phyloP scores from a whole-genome alignment of 2,329 filamentous ascomycete genomes.

The Colletotrichum tabaci region DNA sequence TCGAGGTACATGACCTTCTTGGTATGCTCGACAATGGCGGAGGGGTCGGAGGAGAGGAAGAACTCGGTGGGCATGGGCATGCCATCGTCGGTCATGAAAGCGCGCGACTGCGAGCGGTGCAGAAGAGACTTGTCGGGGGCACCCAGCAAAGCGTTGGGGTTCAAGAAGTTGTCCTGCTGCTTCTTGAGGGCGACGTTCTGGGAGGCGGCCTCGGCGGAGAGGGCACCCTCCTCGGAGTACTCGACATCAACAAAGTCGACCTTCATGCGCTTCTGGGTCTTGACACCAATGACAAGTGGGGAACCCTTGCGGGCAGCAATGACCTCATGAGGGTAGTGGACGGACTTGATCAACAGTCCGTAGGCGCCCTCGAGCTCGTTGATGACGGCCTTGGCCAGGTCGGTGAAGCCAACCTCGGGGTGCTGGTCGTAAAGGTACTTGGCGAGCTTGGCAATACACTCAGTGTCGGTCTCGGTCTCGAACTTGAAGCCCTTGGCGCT shows the following conservation, averaged over 20 bases:
- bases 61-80: slow-evolving; percentile 98
- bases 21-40: slow-evolving; percentile 98
- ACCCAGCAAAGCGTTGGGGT: slow-evolving; percentile 80
- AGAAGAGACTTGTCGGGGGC: slow-evolving; percentile 98
- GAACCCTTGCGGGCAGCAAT: slow-evolving; percentile 99
- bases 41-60: slow-evolving; percentile 98
- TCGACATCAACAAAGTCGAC: slow-evolving; percentile 99
- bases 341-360: slow-evolving; percentile 96
- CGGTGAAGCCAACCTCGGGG: slow-evolving; percentile 94
- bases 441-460: slow-evolving; percentile 98
- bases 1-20: slow-evolving; percentile 99
- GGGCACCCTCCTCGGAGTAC: slow-evolving; percentile 89
- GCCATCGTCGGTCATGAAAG: slow-evolving; percentile 98
- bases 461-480: slow-evolving; percentile 99
- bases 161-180: slow-evolving; percentile 77
- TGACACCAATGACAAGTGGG: slow-evolving; percentile 95
- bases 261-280: slow-evolving; percentile 99
- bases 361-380: slow-evolving; percentile 98
- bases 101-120: slow-evolving; percentile 97
- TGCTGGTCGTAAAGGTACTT: slow-evolving; percentile 98
- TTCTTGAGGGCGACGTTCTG: slow-evolving; percentile 99
- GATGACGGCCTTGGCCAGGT: slow-evolving; percentile 97
- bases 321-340: slow-evolving; percentile 98
- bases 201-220: slow-evolving; percentile 93
- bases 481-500: slow-evolving; percentile 97